These are phyloP conservation scores for Gyrodon lividus DNA, from an alignment of 768 basidiomycete species.

Conservation along the genomic window DNA sequence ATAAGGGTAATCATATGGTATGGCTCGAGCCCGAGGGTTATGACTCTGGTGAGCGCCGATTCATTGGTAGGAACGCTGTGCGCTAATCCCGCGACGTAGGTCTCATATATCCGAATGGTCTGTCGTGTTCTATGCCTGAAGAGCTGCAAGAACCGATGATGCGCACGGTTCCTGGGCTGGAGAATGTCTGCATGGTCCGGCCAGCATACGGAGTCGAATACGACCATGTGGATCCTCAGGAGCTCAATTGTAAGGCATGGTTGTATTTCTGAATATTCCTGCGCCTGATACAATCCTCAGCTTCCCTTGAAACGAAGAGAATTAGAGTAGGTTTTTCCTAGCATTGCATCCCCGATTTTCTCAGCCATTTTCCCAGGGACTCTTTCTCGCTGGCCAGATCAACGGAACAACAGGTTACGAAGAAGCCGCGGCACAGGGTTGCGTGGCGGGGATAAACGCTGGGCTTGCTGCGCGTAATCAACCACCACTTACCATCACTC, in stretches of 20 bases:
- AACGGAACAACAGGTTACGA: conserved; percentile 95
- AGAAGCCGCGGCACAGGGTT: conserved; percentile 89
- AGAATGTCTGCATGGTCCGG: conserved; percentile 77
- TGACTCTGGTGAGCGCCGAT: conserved; percentile 62
- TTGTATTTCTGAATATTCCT: neutral
- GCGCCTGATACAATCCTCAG: conserved; percentile 34
- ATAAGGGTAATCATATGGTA: conserved; percentile 68
- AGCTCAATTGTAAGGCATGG: conserved; percentile 59
- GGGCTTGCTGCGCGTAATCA: conserved; percentile 61
- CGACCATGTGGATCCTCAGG: conserved; percentile 85
- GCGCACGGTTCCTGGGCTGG: conserved; percentile 80
- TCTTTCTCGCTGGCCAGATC: conserved; percentile 89
- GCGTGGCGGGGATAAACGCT: conserved; percentile 87
- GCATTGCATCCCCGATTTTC: neutral
- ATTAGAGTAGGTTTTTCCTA: conserved; percentile 49
- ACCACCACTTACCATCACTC: conserved; percentile 61
- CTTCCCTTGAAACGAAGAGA: conserved; percentile 82
- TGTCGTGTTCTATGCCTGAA: conserved; percentile 85
- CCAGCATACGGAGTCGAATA: conserved; percentile 95
- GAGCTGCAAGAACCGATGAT: conserved; percentile 84
- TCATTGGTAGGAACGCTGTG: neutral
- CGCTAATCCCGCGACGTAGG: conserved; percentile 41
- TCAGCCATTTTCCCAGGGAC: conserved; percentile 44
- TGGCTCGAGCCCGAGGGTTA: conserved; percentile 95
- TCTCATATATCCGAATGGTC: conserved; percentile 86